phyloP scores from a whole-genome alignment of 495 filamentous ascomycete genomes.

The Penicillium canescens region DNA sequence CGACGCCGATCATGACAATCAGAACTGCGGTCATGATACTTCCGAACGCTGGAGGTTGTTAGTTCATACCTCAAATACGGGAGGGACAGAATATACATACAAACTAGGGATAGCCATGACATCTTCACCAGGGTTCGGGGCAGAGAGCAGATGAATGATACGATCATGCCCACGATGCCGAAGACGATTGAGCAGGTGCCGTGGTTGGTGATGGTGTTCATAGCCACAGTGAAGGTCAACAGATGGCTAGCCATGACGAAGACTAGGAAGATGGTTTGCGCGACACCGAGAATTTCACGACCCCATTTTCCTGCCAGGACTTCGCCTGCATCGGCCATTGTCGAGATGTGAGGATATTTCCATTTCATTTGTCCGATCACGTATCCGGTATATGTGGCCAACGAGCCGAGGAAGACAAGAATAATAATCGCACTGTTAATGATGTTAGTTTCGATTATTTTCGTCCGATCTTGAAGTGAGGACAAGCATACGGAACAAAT shows the following conservation, averaged over 20 bases:
- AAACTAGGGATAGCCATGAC: slow-evolving; percentile 65
- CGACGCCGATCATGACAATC: slow-evolving; percentile 69
- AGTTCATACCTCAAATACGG: background rate
- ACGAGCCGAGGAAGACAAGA: slow-evolving; percentile 61
- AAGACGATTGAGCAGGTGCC: slow-evolving; percentile 71
- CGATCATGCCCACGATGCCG: slow-evolving; percentile 61
- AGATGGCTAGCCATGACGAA: slow-evolving; percentile 81
- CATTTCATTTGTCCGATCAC: slow-evolving; percentile 78
- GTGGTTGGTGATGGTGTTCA: slow-evolving; percentile 67
- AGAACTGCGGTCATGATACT: slow-evolving; percentile 69
- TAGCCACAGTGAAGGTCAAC: slow-evolving; percentile 73
- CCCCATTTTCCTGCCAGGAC: slow-evolving; percentile 64
- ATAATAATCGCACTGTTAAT: slow-evolving; percentile 57
- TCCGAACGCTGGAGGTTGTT: slow-evolving; percentile 54
- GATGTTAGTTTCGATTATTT: slow-evolving; percentile 3
- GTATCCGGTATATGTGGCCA: slow-evolving; percentile 77
- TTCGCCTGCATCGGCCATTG: slow-evolving; percentile 71
- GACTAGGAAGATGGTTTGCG: slow-evolving; percentile 66
- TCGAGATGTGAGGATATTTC: slow-evolving; percentile 67
- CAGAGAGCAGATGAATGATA: slow-evolving; percentile 65
- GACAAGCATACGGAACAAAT: slow-evolving; percentile 49
- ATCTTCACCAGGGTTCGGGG: slow-evolving; percentile 66
- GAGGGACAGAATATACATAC: slow-evolving; percentile 23
- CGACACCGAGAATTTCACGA: slow-evolving; percentile 62
- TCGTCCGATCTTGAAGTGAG: background rate